phyloP scores from a whole-genome alignment of 352 stramenopile species.

The Ochromonadaceae sp. region DNA sequence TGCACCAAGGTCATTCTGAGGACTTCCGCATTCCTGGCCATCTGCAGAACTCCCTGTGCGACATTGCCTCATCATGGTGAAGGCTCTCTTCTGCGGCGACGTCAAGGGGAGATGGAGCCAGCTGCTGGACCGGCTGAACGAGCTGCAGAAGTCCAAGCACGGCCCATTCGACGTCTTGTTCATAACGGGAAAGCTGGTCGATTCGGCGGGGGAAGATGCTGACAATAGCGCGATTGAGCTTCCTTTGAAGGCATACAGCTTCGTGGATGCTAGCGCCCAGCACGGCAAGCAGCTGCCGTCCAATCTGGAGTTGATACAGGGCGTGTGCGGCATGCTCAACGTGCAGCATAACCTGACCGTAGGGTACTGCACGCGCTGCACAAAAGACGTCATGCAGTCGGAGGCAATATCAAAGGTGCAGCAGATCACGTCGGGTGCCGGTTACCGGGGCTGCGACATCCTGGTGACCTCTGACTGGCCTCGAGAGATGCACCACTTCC shows the following conservation, averaged over 20 bases:
- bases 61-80: too few species aligned
- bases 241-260: background rate
- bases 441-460: conserved; percentile 1
- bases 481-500: background rate
- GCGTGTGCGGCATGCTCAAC: background rate
- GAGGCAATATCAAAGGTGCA: background rate
- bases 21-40: too few species aligned
- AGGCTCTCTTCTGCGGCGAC: background rate
- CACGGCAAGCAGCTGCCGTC: too few species aligned
- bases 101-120: background rate
- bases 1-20: too few species aligned
- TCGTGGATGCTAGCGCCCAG: background rate
- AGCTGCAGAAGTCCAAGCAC: conserved; percentile 2
- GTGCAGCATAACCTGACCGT: background rate
- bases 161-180: conserved; percentile 14
- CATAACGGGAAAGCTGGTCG: background rate
- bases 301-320: background rate
- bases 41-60: too few species aligned
- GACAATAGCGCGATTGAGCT: background rate
- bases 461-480: background rate
- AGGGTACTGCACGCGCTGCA: background rate
- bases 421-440: background rate
- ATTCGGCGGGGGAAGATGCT: background rate
- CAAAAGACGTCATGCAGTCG: background rate
- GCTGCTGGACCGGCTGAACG: background rate